These are phyloP conservation scores for Gossypium mustelinum DNA, from an alignment of 345 rosid species.

Conservation along the genomic window DNA sequence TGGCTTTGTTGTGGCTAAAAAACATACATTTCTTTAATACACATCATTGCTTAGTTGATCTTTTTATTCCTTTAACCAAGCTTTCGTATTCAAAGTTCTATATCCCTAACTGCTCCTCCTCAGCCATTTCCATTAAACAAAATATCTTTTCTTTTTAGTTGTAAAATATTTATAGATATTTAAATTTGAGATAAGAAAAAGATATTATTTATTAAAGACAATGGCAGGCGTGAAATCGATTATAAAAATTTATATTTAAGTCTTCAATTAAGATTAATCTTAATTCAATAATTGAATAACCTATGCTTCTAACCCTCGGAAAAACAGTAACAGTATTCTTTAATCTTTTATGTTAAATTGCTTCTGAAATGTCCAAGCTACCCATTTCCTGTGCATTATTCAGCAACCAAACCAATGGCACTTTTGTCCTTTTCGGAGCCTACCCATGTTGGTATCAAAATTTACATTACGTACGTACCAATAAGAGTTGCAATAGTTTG, in stretches of 20 bases:
- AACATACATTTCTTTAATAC: neutral
- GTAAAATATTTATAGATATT: no score
- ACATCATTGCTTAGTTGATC: slow-evolving; percentile 11
- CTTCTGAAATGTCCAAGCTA: slow-evolving; percentile 12
- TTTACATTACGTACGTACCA: slow-evolving; percentile 19
- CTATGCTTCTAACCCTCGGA: no score
- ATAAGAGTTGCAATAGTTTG: slow-evolving; percentile 8
- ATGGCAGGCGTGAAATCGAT: no score
- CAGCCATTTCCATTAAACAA: slow-evolving; percentile 19
- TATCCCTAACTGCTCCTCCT: slow-evolving; percentile 2
- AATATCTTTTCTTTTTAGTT: neutral
- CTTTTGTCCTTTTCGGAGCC: slow-evolving; percentile 14
- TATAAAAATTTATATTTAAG: no score
- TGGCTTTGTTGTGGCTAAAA: no score
- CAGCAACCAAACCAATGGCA: neutral
- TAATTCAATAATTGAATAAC: no score
- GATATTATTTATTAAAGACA: no score
- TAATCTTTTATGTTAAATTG: neutral
- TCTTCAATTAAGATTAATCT: no score
- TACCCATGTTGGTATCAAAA: neutral
- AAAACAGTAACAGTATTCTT: neutral
- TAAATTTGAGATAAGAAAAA: no score
- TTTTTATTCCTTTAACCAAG: neutral
- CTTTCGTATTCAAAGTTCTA: neutral
- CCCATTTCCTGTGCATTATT: neutral